Conservation (phyloP, 495 filamentous ascomycete species). For the Hypoxylon subgilvum region DNA sequence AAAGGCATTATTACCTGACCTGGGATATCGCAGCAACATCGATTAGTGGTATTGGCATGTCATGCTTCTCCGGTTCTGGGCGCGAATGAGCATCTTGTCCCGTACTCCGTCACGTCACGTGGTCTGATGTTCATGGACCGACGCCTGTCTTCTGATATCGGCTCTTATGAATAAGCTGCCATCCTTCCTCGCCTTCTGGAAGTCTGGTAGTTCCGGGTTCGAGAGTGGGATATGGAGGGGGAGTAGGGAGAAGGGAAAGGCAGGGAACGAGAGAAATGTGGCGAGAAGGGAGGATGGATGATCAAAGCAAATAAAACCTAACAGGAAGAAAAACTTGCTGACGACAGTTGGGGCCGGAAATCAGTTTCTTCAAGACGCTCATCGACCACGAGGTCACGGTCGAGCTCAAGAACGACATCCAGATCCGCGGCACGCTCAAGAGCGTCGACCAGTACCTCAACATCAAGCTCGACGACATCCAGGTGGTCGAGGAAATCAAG, state of each 20-base stretch:
- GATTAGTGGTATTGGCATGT: not conserved
- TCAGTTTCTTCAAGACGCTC: slow-evolving; percentile 98
- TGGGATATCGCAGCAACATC: not conserved
- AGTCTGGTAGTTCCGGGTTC: not conserved
- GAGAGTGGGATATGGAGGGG: not conserved
- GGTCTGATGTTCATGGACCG: not conserved
- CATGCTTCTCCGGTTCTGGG: not conserved
- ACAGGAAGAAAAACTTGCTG: slow-evolving; percentile 4
- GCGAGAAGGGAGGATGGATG: too few species aligned
- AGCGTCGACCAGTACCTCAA: slow-evolving; percentile 98
- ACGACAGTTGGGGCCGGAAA: slow-evolving; percentile 1
- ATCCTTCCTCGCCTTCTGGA: not conserved
- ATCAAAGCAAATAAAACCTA: not conserved
- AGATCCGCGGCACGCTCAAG: slow-evolving; percentile 91
- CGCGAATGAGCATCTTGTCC: not conserved
- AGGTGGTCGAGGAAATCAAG: slow-evolving; percentile 85
- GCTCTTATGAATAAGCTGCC: not conserved
- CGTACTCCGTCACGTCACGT: slow-evolving; percentile 25
- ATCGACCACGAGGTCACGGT: slow-evolving; percentile 95
- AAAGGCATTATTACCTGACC: too few species aligned
- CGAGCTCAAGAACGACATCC: slow-evolving; percentile 98
- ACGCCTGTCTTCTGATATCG: not conserved
- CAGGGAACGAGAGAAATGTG: not conserved
- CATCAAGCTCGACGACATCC: slow-evolving; percentile 96
- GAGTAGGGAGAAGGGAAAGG: not conserved